Base-by-base conservation (phyloP, 2,329 filamentous ascomycete species). In the Trichoderma asperellum region DNA sequence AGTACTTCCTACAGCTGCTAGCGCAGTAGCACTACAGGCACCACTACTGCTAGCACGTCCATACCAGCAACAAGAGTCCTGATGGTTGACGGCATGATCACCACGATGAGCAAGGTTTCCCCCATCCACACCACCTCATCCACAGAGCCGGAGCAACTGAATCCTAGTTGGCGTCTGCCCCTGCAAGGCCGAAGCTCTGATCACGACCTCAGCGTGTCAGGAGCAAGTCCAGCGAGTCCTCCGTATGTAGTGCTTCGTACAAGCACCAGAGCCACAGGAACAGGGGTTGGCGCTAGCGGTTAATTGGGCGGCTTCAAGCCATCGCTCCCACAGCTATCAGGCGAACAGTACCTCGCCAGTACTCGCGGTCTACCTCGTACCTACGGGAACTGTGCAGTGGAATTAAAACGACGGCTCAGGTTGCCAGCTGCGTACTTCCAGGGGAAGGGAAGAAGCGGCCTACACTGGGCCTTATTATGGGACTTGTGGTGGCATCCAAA, bases 41-140 rank as follows among this genome's bases (percentile, higher is more conserved):
- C 40, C 40, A 4, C n/a, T 12, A 32, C 49, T 35, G 34, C 32
- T 57, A 29, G 63, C 32, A 2, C 7, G 32, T 32, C 5, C 32
- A 32, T 32, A 32, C 32, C 7, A 32, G 32, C 34, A 29, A 24
- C 21, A 21, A 55, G 56, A 55, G 29, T 14, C 53, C 63, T 43
- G 59, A 68, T 68, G 64, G 64, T 68, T 68, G 64, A 68, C 64
- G 64, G 64, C 55, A 68, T 68, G 64, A 68, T 68, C 64, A 53
- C 64, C 64, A 60, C 32, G 43, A 53, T 27, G 64, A 37, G 56
- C 47, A 49, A 11, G 47, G n/a, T n/a, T 49, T n/a, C 47, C 40
- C n/a, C 35, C 32, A 35, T 58, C 62, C 62, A 57, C 62, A 43
- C 63, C 63, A 58, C 63, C n/a, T 40, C 57, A 56, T 60, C 27